phyloP scores from a whole-genome alignment of 805 yeast species.

The Hanseniaspora singularis region DNA sequence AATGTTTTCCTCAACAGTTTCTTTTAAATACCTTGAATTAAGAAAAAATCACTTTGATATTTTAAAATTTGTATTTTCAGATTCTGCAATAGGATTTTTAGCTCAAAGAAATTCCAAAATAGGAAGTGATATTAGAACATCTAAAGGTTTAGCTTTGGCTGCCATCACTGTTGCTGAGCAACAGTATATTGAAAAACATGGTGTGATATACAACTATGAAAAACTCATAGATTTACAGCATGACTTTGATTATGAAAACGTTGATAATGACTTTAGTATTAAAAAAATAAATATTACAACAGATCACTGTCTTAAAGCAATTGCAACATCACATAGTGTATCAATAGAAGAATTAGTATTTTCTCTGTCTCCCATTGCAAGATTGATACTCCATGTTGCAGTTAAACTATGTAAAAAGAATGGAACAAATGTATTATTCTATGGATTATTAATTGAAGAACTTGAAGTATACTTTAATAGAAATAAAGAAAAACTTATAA shows the following conservation, averaged over 20 bases:
- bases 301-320: constrained; percentile 62
- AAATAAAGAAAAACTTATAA: constrained; percentile 23
- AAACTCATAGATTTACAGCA: constrained; percentile 18
- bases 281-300: constrained; percentile 48
- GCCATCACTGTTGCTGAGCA: constrained; percentile 80
- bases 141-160: constrained; percentile 71
- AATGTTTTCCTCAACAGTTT: constrained; percentile 23
- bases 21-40: constrained; percentile 12
- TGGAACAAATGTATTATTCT: constrained; percentile 48
- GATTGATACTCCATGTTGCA: constrained; percentile 59
- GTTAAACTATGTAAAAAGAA: constrained; percentile 52
- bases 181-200: constrained; percentile 36
- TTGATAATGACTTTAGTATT: constrained; percentile 27
- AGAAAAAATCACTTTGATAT: constrained; percentile 20
- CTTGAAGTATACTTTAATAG: constrained; percentile 15
- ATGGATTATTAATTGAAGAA: not conserved
- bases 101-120: constrained; percentile 91
- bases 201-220: constrained; percentile 19
- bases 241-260: constrained; percentile 4
- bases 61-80: constrained; percentile 32
- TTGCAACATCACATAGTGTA: constrained; percentile 63
- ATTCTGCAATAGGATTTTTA: constrained; percentile 82
- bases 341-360: constrained; percentile 52
- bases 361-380: constrained; percentile 54
- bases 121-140: constrained; percentile 94